phyloP scores from a whole-genome alignment of 345 rosid genomes.

The Lepidium aucheri region DNA sequence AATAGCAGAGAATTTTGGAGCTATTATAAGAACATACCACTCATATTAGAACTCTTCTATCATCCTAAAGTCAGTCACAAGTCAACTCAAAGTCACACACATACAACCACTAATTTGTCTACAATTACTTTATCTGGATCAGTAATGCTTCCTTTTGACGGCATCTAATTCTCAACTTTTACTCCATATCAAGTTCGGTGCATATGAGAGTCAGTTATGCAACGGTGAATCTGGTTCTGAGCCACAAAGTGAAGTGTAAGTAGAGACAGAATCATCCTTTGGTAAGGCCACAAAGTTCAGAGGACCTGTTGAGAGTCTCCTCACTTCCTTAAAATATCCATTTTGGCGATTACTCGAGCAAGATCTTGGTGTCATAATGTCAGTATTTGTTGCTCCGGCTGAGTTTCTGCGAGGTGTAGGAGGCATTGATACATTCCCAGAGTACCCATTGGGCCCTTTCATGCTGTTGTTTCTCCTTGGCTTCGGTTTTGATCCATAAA shows the following conservation, averaged over 20 bases:
- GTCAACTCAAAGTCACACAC: conserved; percentile 18
- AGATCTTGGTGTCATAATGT: conserved; percentile 59
- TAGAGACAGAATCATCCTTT: conserved; percentile 69
- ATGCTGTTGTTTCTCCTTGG: conserved; percentile 79
- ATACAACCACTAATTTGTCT: not conserved
- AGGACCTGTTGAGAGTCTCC: conserved; percentile 30
- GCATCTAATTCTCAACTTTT: conserved; percentile 6
- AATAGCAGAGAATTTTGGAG: not conserved
- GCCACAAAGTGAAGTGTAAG: conserved; percentile 64
- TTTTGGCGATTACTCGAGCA: conserved; percentile 65
- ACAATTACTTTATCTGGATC: conserved; percentile 1
- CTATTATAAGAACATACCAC: conserved; percentile 9
- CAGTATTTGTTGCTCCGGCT: conserved; percentile 25
- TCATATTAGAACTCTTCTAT: conserved; percentile 2
- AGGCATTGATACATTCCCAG: conserved; percentile 63
- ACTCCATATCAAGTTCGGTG: not conserved
- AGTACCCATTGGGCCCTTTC: conserved; percentile 56
- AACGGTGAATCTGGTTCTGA: conserved; percentile 75
- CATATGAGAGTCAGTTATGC: conserved; percentile 14
- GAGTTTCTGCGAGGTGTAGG: conserved; percentile 82
- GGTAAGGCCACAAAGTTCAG: conserved; percentile 70
- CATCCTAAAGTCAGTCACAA: conserved; percentile 14
- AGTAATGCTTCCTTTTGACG: not conserved
- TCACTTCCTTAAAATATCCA: conserved; percentile 56
- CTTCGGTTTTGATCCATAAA: conserved; percentile 90